A percentile compares a stretch with the other conserved stretches of the same genome.
Conservation (phyloP, 225 moss, liverwort and hornwort species). For the Climacium dendroides region DNA sequence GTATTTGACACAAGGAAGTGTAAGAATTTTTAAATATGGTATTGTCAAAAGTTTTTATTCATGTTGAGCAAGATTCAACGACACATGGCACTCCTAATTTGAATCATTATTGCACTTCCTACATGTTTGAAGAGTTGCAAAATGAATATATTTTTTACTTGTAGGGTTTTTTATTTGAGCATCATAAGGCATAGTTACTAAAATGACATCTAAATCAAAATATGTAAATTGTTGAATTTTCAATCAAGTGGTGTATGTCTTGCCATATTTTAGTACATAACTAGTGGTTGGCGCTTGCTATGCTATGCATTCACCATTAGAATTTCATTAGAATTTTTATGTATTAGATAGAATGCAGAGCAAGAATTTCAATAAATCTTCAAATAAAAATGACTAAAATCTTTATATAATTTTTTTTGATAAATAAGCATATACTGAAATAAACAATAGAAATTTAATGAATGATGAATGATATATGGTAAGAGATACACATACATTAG, state of each 20-base stretch:
- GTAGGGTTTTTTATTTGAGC: background rate
- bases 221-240: background rate
- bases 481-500: no score
- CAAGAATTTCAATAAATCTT: no score
- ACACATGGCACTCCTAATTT: background rate
- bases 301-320: no score
- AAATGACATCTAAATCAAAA: background rate
- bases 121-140: background rate
- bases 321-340: no score
- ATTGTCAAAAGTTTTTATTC: background rate
- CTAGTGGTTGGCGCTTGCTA: no score
- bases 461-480: no score
- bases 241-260: no score
- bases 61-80: rapidly evolving
- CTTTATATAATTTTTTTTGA: no score
- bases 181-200: background rate
- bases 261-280: background rate
- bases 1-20: rapidly evolving
- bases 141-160: background rate
- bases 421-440: no score
- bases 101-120: background rate
- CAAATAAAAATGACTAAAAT: no score
- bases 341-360: no score
- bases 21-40: background rate
- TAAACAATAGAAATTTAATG: no score